Percentiles rank a stretch among this genome's conserved stretches.
Conservation (phyloP, 2,329 filamentous ascomycete genomes). For the Phyllosticta capitalensis region DNA sequence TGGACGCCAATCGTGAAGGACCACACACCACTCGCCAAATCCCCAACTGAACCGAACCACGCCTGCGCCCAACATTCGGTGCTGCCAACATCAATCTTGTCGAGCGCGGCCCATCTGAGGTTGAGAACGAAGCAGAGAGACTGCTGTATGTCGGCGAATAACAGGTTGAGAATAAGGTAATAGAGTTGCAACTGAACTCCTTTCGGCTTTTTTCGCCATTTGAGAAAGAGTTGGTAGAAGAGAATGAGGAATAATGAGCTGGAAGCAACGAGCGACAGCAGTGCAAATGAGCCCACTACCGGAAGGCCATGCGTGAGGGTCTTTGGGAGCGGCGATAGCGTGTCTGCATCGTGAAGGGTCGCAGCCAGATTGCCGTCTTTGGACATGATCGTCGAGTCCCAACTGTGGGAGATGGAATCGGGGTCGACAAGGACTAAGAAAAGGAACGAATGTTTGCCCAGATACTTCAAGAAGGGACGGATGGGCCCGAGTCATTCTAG, state of each 20-base stretch:
- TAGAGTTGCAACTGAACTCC: constrained; percentile 53
- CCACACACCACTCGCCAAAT: constrained; percentile 57
- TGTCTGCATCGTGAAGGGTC: constrained; percentile 15
- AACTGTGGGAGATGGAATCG: not conserved
- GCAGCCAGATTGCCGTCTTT: not conserved
- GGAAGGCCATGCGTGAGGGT: constrained; percentile 33
- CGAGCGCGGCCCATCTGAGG: constrained; percentile 45
- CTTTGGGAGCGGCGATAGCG: constrained; percentile 24
- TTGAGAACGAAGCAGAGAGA: constrained; percentile 55
- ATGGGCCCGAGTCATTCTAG: not conserved
- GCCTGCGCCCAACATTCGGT: constrained; percentile 54
- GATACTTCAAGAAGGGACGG: not conserved
- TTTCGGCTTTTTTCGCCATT: constrained; percentile 27
- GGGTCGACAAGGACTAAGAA: not conserved
- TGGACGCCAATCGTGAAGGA: constrained; percentile 57
- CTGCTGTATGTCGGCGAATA: constrained; percentile 60
- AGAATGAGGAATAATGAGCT: constrained; percentile 35
- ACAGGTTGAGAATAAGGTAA: constrained; percentile 58
- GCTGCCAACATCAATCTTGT: constrained; percentile 46
- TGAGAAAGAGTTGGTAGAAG: constrained; percentile 35
- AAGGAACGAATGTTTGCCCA: not conserved
- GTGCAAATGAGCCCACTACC: constrained; percentile 37
- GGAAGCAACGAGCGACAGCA: constrained; percentile 39
- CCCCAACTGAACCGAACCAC: constrained; percentile 59
- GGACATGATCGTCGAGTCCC: not conserved